Conservation (phyloP, 1,284 basidiomycete species). For the Cutaneotrichosporon cyanovorans region DNA sequence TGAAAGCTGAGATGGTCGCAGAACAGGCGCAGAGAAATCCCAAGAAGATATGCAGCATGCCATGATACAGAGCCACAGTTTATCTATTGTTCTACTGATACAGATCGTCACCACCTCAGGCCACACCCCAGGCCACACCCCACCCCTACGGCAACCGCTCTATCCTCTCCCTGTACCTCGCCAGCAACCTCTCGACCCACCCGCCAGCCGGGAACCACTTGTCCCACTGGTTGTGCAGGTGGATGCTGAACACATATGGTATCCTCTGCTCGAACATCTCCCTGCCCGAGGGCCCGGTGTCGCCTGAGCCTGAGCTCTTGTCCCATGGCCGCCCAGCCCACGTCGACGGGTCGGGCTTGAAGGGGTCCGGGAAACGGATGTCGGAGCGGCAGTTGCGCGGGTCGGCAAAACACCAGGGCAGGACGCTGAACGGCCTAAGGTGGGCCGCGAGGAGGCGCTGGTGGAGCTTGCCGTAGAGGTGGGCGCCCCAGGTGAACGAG, state of each 20-base stretch:
- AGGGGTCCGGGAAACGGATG: constrained; percentile 84
- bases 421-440: constrained; percentile 74
- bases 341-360: constrained; percentile 55
- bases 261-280: constrained; percentile 56
- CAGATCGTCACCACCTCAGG: too few species aligned
- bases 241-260: constrained; percentile 70
- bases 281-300: constrained; percentile 30
- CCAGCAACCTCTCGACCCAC: constrained; percentile 70
- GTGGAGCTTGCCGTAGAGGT: constrained; percentile 80
- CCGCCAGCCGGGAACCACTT: constrained; percentile 67
- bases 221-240: constrained; percentile 89
- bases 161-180: background rate
- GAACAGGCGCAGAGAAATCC: too few species aligned
- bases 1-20: too few species aligned
- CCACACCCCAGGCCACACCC: too few species aligned
- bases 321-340: constrained; percentile 57
- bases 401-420: constrained; percentile 89
- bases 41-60: too few species aligned
- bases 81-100: too few species aligned
- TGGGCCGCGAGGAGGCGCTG: constrained; percentile 64
- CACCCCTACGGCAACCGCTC: background rate
- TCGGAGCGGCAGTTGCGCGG: constrained; percentile 80
- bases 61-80: too few species aligned
- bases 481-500: constrained; percentile 84
- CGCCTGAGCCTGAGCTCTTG: constrained; percentile 54